Base-by-base conservation (phyloP, 148 eudicot species). In the Cornus florida region DNA sequence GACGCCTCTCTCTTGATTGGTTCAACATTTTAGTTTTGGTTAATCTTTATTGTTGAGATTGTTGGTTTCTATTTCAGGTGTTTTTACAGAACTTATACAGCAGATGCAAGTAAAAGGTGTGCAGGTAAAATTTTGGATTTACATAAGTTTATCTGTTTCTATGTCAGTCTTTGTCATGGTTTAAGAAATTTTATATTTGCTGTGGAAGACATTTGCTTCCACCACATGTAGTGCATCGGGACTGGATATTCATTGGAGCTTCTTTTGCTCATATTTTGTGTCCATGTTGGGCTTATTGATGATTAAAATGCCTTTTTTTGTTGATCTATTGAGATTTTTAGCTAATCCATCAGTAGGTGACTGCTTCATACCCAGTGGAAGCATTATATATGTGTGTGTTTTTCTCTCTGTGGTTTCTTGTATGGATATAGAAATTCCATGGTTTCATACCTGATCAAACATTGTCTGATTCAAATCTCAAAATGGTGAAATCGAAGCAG, bases 81-180 rank as follows among this genome's bases (percentile, higher is more conserved):
- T 97, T 78, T 97, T 97, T 78, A 97, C 99, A 0, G 99, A 97
- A 84, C 98, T 97, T 77, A 90, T 97, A 83, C 99, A 97, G 81
- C 97, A 94, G 86, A 92, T 97, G 99, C 95, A 94, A 89, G 99
- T 97, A 77, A 94, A 97, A 90, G 97, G 97, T 68, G 89, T 92
- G 67, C 98, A 94, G 99, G 99, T 95, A 86, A 82, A 6, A 59
- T 23, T 11, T 48, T 12, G 31, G 43, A 35, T 50, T 35, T 69
- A 5, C 33, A 17, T 77, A 5, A 33, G 13, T 69, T 53, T 32
- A 16, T 67, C 31, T 41, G 32, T 43, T 20, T 50, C 22, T 57
- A 53, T 53, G 24, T 3, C 41, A 69, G 19, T 17, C 53, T 66
- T 56, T 71, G 28, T 33, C 31, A 35, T 53, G 11, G 33, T 69